Base-by-base conservation (phyloP, 768 basidiomycete species). In the Boletus vinaceobasis region DNA sequence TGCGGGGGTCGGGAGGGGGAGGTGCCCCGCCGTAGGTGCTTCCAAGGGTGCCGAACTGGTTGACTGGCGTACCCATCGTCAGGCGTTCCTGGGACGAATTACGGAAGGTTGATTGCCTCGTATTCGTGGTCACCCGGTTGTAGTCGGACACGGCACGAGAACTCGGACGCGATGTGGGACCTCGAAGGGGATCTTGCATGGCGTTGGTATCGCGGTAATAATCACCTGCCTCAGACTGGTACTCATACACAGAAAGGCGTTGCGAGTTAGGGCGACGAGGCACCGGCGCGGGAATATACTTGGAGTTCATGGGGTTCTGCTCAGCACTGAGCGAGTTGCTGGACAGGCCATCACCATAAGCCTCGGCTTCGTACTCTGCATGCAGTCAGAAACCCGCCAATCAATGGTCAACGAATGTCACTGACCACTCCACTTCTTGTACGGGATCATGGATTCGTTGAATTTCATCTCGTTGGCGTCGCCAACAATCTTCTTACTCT, bases 391-490 rank as follows among this genome's bases (percentile, higher is more conserved):
- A 36, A 40, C 26, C 13, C 6, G 55, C 47, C 19, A 31, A 44
- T 39, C 3, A 23, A 35, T 29, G 13, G 40, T 35, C 21, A 26
- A 36, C 2, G 1, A 42, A 47, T 29, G 4, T 5, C 15, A 75
- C 83, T 42, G 64, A 85, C 85, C 86, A 58, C 79, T 81, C 73
- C 88, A 89, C 59, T 80, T 84, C 74, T 83, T 83, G 65, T 88
- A 78, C 5, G 87, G 87, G 52, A 89, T 88, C 82, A 87, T 86
- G 29, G 80, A 83, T 47, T 89, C 88, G 60, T 85, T 84, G 74
- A 85, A 89, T 57, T 80, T 83, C 68, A 88, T 85, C 26, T 87
- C 88, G 47, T 82, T 83, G 46, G 74, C 79, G 5, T 60, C 62
- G 15, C 17, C 43, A 46, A 86, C 68, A 47, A 86, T 74, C 68